Evolutionary conservation across 768 basidiomycete genomes (phyloP).

Genomic region (Nidularia sp.): DNA sequence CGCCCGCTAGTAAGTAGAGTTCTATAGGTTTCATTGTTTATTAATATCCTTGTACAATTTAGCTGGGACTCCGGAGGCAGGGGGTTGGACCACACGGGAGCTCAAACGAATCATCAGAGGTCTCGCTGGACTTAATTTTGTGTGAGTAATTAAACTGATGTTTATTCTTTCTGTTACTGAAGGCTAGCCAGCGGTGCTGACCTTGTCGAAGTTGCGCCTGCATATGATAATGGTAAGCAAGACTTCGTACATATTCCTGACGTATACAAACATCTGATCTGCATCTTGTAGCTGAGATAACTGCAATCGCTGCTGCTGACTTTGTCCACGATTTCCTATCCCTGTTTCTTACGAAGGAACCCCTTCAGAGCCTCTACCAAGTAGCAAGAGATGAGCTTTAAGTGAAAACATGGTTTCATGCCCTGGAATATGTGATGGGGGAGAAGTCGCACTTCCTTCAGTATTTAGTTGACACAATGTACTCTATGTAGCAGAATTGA

Average conservation of each 20-base stretch:
- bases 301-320: constrained; percentile 65
- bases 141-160: constrained; percentile 40
- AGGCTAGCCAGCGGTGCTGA: constrained; percentile 54
- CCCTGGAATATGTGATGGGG: background rate
- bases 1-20: constrained; percentile 63
- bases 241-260: background rate
- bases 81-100: constrained; percentile 83
- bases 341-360: constrained; percentile 44
- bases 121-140: constrained; percentile 72
- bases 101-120: constrained; percentile 79
- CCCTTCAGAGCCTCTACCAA: constrained; percentile 14
- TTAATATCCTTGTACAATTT: constrained; percentile 3
- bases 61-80: constrained; percentile 84
- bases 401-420: background rate
- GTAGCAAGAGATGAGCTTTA: constrained; percentile 8
- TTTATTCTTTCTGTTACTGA: background rate
- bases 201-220: constrained; percentile 70
- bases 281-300: constrained; percentile 52
- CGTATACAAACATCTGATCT: constrained; percentile 1
- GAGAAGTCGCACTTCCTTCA: background rate
- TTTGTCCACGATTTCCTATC: constrained; percentile 67
- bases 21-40: background rate
- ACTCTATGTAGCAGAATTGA: background rate
- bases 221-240: constrained; percentile 61
- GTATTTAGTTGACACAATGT: background rate